Base-by-base conservation (phyloP, 371 early-diverging fungal species). In the Hamiltosporidium tvaerminnensis region DNA sequence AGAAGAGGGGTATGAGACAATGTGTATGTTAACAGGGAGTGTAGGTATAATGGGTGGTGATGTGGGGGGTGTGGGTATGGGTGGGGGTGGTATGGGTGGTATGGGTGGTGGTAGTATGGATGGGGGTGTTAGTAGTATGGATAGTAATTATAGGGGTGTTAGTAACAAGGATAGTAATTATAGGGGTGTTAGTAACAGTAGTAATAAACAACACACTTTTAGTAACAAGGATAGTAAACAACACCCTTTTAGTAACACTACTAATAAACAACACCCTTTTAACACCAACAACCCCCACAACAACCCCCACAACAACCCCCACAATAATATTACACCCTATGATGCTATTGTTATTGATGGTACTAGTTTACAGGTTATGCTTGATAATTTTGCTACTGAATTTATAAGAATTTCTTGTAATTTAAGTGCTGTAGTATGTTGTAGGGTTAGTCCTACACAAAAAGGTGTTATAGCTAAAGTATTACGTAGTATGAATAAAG, bases 281-380 rank as follows among this genome's bases (percentile, higher is more conserved):
- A n/a, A n/a, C n/a, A n/a, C n/a, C n/a, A n/a, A n/a, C n/a, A n/a
- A n/a, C n/a, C n/a, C n/a, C n/a, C n/a, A n/a, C n/a, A n/a, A n/a
- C n/a, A n/a, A n/a, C n/a, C n/a, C n/a, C n/a, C n/a, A n/a, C n/a
- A n/a, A n/a, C n/a, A n/a, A n/a, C n/a, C n/a, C n/a, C n/a, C n/a
- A n/a, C n/a, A n/a, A n/a, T n/a, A n/a, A n/a, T n/a, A n/a, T n/a
- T n/a, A n/a, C n/a, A n/a, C n/a, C n/a, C n/a, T n/a, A n/a, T n/a
- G n/a, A n/a, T n/a, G n/a, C n/a, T n/a, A n/a, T n/a, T n/a, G 87
- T 97, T 9, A 90, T 97, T 68, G 98, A 97, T 73, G 98, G 98
- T 4, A 84, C 84, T 68, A 88, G 89, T 31, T 76, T 97, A 47
- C 84, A 86, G 41, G 78, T 87, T 10, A 84, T 81, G 50, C 75